Evolutionary conservation across 371 early-diverging fungal species (phyloP), one percentile per base, ranked within the genome.

Genomic region (Chytridium lagenaria): DNA sequence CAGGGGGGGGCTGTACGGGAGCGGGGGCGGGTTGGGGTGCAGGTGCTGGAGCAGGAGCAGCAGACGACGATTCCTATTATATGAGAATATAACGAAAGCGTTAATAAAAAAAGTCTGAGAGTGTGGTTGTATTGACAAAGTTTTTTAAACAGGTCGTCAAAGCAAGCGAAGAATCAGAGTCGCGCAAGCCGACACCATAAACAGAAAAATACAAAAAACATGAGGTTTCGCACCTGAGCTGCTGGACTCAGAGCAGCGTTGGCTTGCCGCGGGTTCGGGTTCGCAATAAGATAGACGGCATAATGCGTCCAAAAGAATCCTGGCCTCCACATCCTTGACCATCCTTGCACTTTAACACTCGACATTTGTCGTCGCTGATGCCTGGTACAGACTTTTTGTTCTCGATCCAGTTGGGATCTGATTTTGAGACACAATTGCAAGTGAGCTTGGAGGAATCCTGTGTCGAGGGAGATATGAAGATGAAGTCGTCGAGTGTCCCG

Each of bases 401-500:
- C 63, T 63, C 28, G 19, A 34, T 22, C 63, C 63, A 63, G 16
- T 12, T 23, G 16, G 63, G 63, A 31, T 63, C 63, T 5, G 31
- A 34, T 34, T 30, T 37, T 10, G 26, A 15, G 12, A 63, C 63
- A 31, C 63, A 63, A 16, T 37, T 34, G 63, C 63, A 63, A 23
- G 63, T 16, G 16, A 63, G 10, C 22, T 34, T 3, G 15, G 63
- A 37, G 3, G 16, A 26, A 30, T 55, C 57, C 22, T 31, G 2
- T 16, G 63, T 34, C 10, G 63, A 22, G 12, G 63, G 63, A 34
- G 63, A 15, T 15, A 63, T 19, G 63, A 63, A 63, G 31, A 63
- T 34, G 63, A 26, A 63, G 63, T 63, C 63, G 31, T 63, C 38
- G 12, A 37, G 10, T 23, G 15, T 63, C 31, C 63, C 63, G 63